phyloP scores from a whole-genome alignment of 108 stramenopile genomes.

The Fistulifera solaris region DNA sequence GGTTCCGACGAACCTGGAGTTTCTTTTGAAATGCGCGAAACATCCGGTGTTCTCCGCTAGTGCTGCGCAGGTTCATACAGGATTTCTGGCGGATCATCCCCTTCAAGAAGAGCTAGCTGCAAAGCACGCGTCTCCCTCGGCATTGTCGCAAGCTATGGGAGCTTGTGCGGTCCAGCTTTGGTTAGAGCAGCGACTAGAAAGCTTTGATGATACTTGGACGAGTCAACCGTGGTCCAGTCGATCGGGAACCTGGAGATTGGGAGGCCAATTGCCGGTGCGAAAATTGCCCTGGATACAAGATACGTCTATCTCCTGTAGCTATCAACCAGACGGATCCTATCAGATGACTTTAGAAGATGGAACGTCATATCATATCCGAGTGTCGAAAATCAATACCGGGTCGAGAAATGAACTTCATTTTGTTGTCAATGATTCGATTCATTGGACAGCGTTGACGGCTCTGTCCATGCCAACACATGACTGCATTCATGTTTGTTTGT shows the following conservation, averaged over 20 bases:
- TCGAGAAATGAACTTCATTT: too few species aligned
- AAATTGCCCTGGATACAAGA: slow-evolving; percentile 2
- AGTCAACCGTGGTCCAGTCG: slow-evolving; percentile 27
- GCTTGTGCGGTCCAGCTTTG: slow-evolving; percentile 31
- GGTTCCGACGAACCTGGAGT: slow-evolving; percentile 81
- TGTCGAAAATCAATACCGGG: slow-evolving; percentile 11
- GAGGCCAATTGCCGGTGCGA: slow-evolving; percentile 10
- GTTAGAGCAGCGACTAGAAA: slow-evolving; percentile 27
- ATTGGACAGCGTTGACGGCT: slow-evolving; percentile 6
- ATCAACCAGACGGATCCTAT: slow-evolving; percentile 38
- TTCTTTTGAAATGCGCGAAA: slow-evolving; percentile 55
- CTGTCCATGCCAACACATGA: slow-evolving; percentile 11
- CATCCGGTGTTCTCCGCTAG: slow-evolving; percentile 54
- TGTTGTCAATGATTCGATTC: slow-evolving; percentile 15
- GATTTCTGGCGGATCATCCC: slow-evolving; percentile 60
- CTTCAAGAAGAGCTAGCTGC: slow-evolving; percentile 21
- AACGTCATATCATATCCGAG: slow-evolving; percentile 7
- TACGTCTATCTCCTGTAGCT: slow-evolving; percentile 14
- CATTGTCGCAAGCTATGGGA: slow-evolving; percentile 32
- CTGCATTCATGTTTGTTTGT: slow-evolving; percentile 26
- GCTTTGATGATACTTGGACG: not conserved
- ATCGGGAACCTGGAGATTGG: slow-evolving; percentile 38
- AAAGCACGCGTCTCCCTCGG: not conserved
- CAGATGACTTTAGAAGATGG: slow-evolving; percentile 16
- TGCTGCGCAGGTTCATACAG: slow-evolving; percentile 68